phyloP scores from a whole-genome alignment of 2,329 filamentous ascomycete genomes.

The Plectosphaerella sp. region DNA sequence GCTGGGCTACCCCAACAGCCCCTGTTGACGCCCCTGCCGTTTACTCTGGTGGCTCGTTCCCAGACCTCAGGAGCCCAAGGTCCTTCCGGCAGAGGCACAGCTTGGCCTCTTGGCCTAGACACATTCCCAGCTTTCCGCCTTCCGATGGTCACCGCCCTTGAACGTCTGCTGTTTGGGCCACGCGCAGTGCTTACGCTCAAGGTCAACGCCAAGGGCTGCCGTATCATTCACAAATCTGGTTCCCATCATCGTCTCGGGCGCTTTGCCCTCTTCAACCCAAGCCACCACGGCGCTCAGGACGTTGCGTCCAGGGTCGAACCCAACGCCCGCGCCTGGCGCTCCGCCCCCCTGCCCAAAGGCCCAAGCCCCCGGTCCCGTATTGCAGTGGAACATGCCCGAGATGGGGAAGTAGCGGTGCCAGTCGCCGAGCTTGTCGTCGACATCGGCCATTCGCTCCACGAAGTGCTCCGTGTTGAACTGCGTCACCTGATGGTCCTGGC shows the following conservation, averaged over 20 bases:
- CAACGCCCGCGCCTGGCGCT: conserved; percentile 12
- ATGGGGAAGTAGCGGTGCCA: conserved; percentile 49
- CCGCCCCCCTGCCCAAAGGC: conserved; percentile 18
- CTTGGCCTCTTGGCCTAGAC: conserved; percentile 13
- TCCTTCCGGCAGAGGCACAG: too few species aligned
- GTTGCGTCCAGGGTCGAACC: conserved; percentile 33
- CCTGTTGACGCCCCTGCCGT: too few species aligned
- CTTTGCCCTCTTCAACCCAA: conserved; percentile 39
- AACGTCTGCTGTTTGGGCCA: background rate
- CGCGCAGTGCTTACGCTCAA: conserved; percentile 6
- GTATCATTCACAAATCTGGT: conserved; percentile 25
- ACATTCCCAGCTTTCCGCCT: background rate
- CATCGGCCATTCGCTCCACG: conserved; percentile 14
- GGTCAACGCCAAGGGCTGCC: background rate
- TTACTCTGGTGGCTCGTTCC: too few species aligned
- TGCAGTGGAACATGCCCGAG: conserved; percentile 51
- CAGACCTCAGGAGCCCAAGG: too few species aligned
- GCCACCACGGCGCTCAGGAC: conserved; percentile 41
- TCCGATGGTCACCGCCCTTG: background rate
- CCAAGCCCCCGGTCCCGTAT: conserved; percentile 40
- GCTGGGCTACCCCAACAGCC: too few species aligned
- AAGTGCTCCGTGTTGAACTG: conserved; percentile 18
- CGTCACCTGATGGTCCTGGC: conserved; percentile 34
- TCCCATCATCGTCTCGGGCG: conserved; percentile 33
- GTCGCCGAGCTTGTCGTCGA: conserved; percentile 27